Evolutionary conservation across 2,329 filamentous ascomycete species (phyloP), one percentile per base, ranked within the genome.

Genomic region (Talaromyces sp.): DNA sequence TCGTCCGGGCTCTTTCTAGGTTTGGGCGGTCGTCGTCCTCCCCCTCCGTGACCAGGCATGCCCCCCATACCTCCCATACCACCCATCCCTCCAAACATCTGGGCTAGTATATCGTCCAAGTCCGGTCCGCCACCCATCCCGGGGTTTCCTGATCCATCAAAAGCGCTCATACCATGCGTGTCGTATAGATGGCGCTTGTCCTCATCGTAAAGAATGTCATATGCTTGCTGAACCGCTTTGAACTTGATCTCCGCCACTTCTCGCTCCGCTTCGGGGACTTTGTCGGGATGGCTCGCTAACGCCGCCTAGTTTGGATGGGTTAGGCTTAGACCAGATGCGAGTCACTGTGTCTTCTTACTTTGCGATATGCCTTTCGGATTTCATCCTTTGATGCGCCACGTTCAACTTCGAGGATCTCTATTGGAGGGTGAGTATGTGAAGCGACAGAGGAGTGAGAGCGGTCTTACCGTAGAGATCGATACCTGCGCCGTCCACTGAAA

Each of bases 161-260:
- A 98, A 66, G 94, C 95, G 50, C 91, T 87, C 93, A 98, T 97
- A 81, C 95, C 95, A 76, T 97, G 92, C 68, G 88, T 89, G 75
- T 99, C 95, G 82, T 99, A 99, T 68, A 96, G 81, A 64, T 91
- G 86, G 73, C 95, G 90, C 79, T 96, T 97, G 68, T 98, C 88
- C 68, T 98, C 94, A 84, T 99, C 94, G 80, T 88, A 90, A 64
- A 99, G 92, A 75, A 99, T 98, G 77, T 99, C 95, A 83, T 99
- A 99, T 71, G 95, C 95, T 81, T 96, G 90, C 67, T 91, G 93
- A 65, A 96, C 89, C 63, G 89, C 83, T 82, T 99, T 99, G 88
- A 99, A 99, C 75, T 89, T 93, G 74, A 89, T 85, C 78, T 98
- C 95, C 67, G 95, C 92, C 70, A 90, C 90, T 75, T 89, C 89